A percentile compares a stretch with the other conserved stretches of the same genome.
Conservation (phyloP, 2,329 filamentous ascomycete genomes). For the Fusarium sp. region DNA sequence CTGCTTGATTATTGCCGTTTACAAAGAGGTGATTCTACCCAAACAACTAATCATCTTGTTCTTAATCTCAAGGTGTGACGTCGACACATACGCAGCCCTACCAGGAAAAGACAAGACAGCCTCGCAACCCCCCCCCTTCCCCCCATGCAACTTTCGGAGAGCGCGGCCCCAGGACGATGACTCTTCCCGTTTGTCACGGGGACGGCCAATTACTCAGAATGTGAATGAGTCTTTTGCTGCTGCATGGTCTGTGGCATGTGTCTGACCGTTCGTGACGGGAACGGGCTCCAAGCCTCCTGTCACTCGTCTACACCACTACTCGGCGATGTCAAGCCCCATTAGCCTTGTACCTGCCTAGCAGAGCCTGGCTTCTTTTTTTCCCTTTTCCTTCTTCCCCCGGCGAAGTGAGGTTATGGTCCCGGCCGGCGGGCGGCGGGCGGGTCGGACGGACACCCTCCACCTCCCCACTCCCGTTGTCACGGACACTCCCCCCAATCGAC, state of each 20-base stretch:
- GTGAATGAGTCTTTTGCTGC: neutral
- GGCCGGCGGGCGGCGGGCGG: neutral
- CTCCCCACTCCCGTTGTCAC: neutral
- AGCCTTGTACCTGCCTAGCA: neutral
- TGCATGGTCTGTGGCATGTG: neutral
- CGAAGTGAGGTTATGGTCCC: neutral
- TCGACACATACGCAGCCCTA: conserved; percentile 36
- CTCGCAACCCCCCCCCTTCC: conserved; percentile 3
- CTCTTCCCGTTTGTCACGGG: conserved; percentile 34
- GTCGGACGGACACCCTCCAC: neutral
- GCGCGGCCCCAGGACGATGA: conserved; percentile 23
- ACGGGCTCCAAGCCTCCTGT: neutral
- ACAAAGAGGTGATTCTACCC: neutral
- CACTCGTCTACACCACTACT: neutral
- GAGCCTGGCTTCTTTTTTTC: neutral
- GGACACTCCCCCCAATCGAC: neutral
- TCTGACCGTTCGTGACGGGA: neutral
- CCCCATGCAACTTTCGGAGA: conserved; percentile 8
- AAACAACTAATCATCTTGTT: neutral
- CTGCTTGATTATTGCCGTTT: neutral
- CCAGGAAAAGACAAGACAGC: conserved; percentile 1
- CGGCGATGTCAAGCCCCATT: neutral
- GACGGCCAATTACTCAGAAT: conserved; percentile 8
- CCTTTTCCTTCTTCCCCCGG: neutral
- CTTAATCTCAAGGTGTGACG: conserved; percentile 23